Evolutionary conservation across 2,329 filamentous ascomycete genomes (phyloP), one percentile per base, ranked within the genome.

Genomic region (Byssothecium circinans): DNA sequence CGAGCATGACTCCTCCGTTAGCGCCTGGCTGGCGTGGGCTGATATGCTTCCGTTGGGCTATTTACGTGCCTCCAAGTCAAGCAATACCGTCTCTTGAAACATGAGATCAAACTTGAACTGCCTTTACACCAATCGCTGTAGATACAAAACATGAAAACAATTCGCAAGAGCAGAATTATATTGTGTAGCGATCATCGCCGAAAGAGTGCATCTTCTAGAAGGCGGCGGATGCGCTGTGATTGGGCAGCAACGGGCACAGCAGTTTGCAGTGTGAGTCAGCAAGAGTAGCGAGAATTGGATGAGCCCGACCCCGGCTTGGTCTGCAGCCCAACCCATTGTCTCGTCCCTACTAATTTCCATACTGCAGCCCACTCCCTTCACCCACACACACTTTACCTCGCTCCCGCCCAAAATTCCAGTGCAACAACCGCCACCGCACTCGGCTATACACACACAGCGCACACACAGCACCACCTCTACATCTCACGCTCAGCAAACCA

Each of bases 301-400:
- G n/a, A n/a, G n/a, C n/a, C n/a, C n/a, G n/a, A n/a, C n/a, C n/a
- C n/a, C n/a, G n/a, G n/a, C n/a, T n/a, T n/a, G n/a, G n/a, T n/a
- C n/a, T n/a, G n/a, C 29, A 8, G 4, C 29, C 29, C 12, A 32
- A 32, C 5, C 14, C 12, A 5, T 32, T 32, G 25, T 27, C 7
- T 27, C 25, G 25, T 27, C 25, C 25, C 7, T 7, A 6, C 11
- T 27, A 27, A 27, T 27, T 27, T 27, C 25, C 25, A 27, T 27
- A 27, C 25, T 27, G 25, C 50, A 44, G 29, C 41, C 51, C 45
- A 45, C 52, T 42, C 43, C 30, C 41, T 47, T 52, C 52, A 47
- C 47, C 51, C 49, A 52, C 53, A 52, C 43, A 43, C 41, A 39
- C 6, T 39, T n/a, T 4, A 25, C 8, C 29, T n/a, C 4, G 30